phyloP scores from a whole-genome alignment of 164 flowering plant species.

The Dillenia turbinata region DNA sequence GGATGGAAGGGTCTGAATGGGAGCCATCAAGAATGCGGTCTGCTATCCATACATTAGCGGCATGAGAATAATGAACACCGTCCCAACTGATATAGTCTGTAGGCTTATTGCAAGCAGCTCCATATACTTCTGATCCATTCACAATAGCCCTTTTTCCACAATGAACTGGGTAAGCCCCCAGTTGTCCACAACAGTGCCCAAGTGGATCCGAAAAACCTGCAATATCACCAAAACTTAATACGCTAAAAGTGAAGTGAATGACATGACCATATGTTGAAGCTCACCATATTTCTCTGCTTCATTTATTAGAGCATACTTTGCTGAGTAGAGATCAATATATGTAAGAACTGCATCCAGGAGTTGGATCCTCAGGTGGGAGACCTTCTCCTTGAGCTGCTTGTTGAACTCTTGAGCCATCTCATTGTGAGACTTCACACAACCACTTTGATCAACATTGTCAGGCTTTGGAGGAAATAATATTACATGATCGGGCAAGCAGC shows the following conservation, averaged over 20 bases:
- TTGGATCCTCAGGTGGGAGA: constrained; percentile 15
- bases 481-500: constrained; percentile 21
- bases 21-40: constrained; percentile 17
- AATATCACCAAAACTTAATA: not conserved
- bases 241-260: not conserved
- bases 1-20: constrained; percentile 15
- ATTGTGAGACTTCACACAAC: constrained; percentile 23
- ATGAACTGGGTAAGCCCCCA: constrained; percentile 1
- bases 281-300: constrained; percentile 21
- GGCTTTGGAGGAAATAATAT: constrained; percentile 8
- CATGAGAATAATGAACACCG: constrained; percentile 25
- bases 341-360: constrained; percentile 18
- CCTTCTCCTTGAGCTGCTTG: constrained; percentile 17
- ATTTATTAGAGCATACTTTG: constrained; percentile 18
- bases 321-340: constrained; percentile 27
- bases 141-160: constrained; percentile 17
- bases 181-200: constrained; percentile 21
- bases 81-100: constrained; percentile 23
- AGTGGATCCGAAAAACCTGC: constrained; percentile 30
- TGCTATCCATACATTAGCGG: constrained; percentile 28
- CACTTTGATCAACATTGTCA: constrained; percentile 15
- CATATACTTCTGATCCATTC: constrained; percentile 21
- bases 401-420: constrained; percentile 27
- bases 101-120: constrained; percentile 15
- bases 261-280: not conserved